Base-by-base conservation (phyloP, 148 eudicot species). In the Salicornia ramosissima region DNA sequence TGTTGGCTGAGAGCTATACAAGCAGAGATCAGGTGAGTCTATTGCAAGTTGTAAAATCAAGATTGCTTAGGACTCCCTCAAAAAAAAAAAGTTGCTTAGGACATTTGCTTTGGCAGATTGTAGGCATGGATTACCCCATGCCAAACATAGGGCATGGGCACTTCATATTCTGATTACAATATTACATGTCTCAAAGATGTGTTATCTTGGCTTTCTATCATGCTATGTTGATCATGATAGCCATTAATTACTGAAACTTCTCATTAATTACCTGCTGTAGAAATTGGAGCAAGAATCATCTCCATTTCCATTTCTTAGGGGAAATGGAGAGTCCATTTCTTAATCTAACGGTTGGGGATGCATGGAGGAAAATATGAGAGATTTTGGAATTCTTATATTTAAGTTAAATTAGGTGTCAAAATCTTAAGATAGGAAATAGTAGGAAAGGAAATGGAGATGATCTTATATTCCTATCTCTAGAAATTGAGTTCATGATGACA, bases 1-100 rank as follows among this genome's bases (percentile, higher is more conserved):
- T 94, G 81, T 81, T 94, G 69, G 96, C 97, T 34, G 98, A 94
- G 80, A 94, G 98, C 78, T 94, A 94, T 73, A 94, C 97, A 24
- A 90, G 97, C 79, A 88, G 98, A 87, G 98, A 94, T 90, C 97
- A 94, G 97, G 97, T 90, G 70, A 76, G 21, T 70, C 28, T 62
- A 43, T 4, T 10, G 19, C 51, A 10, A 47, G 47, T 70, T 56
- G 14, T 59, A 22, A 14, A 56, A 26, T 25, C 11, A 54, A 22
- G 19, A 47, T 47, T 33, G 3, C 53, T 22, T 25, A 16, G 40
- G 39, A 71, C 39, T n/a, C n/a, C n/a, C n/a, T n/a, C n/a, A n/a
- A n/a, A n/a, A n/a, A n/a, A n/a, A n/a, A n/a, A n/a, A n/a, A n/a
- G n/a, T n/a, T n/a, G n/a, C 19, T 56, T 42, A 55, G 57, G 34